A percentile compares a stretch with the other conserved stretches of the same genome.
Evolutionary conservation across 2,329 filamentous ascomycete genomes (phyloP).

Genomic region (Neocucurbitaria cava): DNA sequence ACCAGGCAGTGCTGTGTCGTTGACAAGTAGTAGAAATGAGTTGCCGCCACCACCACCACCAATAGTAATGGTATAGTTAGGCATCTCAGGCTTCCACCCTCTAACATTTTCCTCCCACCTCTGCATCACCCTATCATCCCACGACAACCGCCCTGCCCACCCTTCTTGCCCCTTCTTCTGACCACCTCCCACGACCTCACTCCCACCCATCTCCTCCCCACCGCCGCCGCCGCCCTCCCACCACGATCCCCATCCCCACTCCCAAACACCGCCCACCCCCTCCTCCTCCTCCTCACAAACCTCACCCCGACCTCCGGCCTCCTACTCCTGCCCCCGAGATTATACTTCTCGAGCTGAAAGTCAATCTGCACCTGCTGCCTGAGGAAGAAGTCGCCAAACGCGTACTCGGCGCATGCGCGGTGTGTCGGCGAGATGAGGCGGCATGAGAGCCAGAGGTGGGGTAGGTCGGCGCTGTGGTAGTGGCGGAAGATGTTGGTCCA

Average conservation of each 20-base stretch:
- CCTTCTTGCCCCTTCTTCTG: conserved; percentile 6
- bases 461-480: conserved; percentile 36
- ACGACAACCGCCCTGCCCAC: no score
- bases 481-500: conserved; percentile 44
- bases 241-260: no score
- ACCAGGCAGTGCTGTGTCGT: conserved; percentile 39
- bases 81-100: conserved; percentile 33
- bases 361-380: conserved; percentile 26
- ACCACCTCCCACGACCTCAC: conserved; percentile 12
- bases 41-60: no score
- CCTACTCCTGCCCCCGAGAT: conserved; percentile 39
- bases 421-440: conserved; percentile 36
- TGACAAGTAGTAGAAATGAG: no score
- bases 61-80: conserved; percentile 41
- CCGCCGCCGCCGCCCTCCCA: conserved; percentile 21
- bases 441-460: conserved; percentile 41
- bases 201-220: conserved; percentile 24
- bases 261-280: no score
- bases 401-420: conserved; percentile 38
- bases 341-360: conserved; percentile 42
- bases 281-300: no score
- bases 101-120: conserved; percentile 38
- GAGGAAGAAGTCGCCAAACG: conserved; percentile 35
- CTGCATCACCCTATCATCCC: conserved; percentile 24
- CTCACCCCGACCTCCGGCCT: conserved; percentile 32